Conservation (phyloP, 2,329 filamentous ascomycete species). For the Trichoderma sp. region DNA sequence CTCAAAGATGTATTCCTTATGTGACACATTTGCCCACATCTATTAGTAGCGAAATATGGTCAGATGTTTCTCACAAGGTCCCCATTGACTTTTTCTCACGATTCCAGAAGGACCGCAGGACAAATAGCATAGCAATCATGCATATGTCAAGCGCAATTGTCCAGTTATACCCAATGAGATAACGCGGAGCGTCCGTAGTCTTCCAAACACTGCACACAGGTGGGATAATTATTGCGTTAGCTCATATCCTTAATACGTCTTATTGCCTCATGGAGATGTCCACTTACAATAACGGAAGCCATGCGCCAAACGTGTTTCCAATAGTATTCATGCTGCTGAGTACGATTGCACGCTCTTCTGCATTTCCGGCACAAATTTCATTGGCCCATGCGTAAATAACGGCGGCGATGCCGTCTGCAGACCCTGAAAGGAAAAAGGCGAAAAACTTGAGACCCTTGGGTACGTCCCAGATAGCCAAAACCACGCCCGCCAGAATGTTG, state of each 20-base stretch:
- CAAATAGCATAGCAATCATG: conserved; percentile 25
- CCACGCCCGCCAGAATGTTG: conserved; percentile 27
- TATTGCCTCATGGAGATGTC: not conserved
- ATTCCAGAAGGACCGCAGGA: conserved; percentile 4
- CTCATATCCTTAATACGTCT: not conserved
- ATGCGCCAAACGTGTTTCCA: conserved; percentile 42
- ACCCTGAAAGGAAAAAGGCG: conserved; percentile 35
- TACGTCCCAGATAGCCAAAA: conserved; percentile 35
- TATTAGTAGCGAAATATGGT: no score
- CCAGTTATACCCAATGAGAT: conserved; percentile 37
- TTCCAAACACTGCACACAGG: conserved; percentile 28
- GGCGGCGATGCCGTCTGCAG: conserved; percentile 28
- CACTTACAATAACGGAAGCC: conserved; percentile 37
- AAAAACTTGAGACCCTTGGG: conserved; percentile 36
- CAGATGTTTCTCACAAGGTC: not conserved
- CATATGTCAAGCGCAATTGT: conserved; percentile 29
- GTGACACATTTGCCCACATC: no score
- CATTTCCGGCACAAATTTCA: conserved; percentile 43
- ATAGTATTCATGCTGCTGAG: conserved; percentile 48
- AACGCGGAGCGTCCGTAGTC: conserved; percentile 36
- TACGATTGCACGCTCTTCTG: conserved; percentile 47
- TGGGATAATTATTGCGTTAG: no score
- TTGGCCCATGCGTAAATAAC: conserved; percentile 46
- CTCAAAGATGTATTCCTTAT: no score
- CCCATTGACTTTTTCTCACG: not conserved